These are phyloP conservation scores for Phyllosticta citrichinensis DNA, from an alignment of 2,329 filamentous ascomycete species.

Conservation along the genomic window DNA sequence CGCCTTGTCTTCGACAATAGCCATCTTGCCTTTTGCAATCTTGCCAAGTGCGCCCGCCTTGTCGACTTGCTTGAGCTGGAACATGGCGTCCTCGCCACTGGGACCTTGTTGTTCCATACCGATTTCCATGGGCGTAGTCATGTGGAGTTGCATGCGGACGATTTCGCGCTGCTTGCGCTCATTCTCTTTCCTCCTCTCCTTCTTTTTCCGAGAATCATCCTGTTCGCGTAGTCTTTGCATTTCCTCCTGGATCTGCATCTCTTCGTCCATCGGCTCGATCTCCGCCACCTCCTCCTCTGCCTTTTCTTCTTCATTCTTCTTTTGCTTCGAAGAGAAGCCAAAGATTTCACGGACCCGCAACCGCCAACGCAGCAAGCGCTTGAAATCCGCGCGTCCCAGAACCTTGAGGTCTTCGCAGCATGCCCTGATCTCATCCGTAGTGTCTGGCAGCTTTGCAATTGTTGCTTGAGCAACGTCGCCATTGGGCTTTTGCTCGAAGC, in stretches of 20 bases:
- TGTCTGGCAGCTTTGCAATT: conserved; percentile 75
- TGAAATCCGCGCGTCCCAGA: conserved; percentile 89
- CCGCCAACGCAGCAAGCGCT: conserved; percentile 79
- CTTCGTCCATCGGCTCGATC: conserved; percentile 87
- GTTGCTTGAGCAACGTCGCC: conserved; percentile 76
- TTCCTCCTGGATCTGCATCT: conserved; percentile 81
- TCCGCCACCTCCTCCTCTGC: conserved; percentile 66
- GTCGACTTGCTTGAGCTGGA: conserved; percentile 73
- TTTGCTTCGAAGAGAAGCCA: conserved; percentile 70
- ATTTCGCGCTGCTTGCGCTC: conserved; percentile 92
- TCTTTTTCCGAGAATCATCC: conserved; percentile 66
- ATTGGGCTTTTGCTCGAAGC: conserved; percentile 69
- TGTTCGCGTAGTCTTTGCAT: conserved; percentile 73
- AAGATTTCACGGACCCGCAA: conserved; percentile 84
- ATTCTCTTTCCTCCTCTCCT: conserved; percentile 77
- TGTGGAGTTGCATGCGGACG: conserved; percentile 92
- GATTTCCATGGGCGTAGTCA: conserved; percentile 92
- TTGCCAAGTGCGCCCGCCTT: conserved; percentile 59
- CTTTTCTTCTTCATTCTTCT: conserved; percentile 35
- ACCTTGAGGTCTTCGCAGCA: conserved; percentile 82
- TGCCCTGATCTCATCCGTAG: conserved; percentile 67
- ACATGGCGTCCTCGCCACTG: conserved; percentile 72
- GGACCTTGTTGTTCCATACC: conserved; percentile 80
- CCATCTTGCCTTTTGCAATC: conserved; percentile 72
- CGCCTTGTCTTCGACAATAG: conserved; percentile 43